A percentile compares a stretch with the other conserved stretches of the same genome.
Evolutionary conservation across 78 protist species (phyloP).

Genomic region (Dictyostelium citrinum): DNA sequence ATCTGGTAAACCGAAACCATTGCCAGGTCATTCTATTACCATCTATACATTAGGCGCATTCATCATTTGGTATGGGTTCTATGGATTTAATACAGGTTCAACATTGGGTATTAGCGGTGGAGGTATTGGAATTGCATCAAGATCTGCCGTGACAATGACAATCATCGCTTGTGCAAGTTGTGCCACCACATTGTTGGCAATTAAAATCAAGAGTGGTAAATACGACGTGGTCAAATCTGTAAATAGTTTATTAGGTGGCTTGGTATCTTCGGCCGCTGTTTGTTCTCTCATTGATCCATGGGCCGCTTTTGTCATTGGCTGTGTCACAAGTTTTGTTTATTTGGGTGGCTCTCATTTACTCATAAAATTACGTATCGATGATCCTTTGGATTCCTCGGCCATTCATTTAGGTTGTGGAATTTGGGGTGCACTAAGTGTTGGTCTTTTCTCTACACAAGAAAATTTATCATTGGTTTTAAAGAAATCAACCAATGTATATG

Average conservation of each 20-base stretch:
- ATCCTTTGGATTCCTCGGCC: conserved; percentile 87
- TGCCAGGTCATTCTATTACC: conserved; percentile 72
- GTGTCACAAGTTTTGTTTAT: conserved; percentile 62
- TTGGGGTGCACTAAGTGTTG: conserved; percentile 83
- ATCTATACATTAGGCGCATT: conserved; percentile 84
- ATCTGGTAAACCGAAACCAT: conserved; percentile 52
- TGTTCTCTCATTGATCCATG: conserved; percentile 80
- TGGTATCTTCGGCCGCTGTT: conserved; percentile 84
- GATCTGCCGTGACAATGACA: conserved; percentile 76
- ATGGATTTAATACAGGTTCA: conserved; percentile 90
- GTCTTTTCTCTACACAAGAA: conserved; percentile 57
- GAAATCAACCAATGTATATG: neutral
- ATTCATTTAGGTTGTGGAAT: conserved; percentile 88
- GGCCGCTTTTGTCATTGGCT: conserved; percentile 88
- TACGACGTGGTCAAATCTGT: conserved; percentile 16
- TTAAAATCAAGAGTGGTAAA: conserved; percentile 6
- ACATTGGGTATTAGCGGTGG: conserved; percentile 64
- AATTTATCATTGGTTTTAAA: neutral
- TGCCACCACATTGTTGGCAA: conserved; percentile 43
- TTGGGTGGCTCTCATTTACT: conserved; percentile 32
- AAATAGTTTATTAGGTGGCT: conserved; percentile 88
- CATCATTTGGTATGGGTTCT: conserved; percentile 92
- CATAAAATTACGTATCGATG: conserved; percentile 78
- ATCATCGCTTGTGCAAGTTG: conserved; percentile 78
- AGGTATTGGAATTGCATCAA: conserved; percentile 40